phyloP scores from a whole-genome alignment of 208 protist species.

The Strigomonas galati region DNA sequence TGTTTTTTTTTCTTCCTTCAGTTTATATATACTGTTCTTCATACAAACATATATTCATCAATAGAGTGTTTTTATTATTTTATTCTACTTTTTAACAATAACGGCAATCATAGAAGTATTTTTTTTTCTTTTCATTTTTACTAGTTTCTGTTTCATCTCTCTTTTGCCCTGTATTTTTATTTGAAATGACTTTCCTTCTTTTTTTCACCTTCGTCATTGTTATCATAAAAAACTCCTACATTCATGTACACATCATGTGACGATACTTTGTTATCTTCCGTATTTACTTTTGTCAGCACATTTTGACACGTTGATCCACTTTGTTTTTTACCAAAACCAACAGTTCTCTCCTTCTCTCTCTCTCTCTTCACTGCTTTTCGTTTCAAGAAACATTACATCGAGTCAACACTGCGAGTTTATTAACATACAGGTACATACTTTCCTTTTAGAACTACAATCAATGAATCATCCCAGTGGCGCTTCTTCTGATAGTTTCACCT shows the following conservation, averaged over 20 bases:
- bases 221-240: too few relatives aligned
- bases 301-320: too few relatives aligned
- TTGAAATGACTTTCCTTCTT: constrained; percentile 12
- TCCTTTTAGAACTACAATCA: too few relatives aligned
- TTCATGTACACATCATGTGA: neutral
- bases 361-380: neutral
- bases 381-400: too few relatives aligned
- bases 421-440: neutral
- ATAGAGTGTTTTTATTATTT: neutral
- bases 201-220: constrained; percentile 12
- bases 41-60: too few relatives aligned
- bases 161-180: constrained; percentile 1
- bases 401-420: too few relatives aligned
- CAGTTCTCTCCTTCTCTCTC: too few relatives aligned
- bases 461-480: too few relatives aligned
- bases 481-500: too few relatives aligned
- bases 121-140: constrained; percentile 13
- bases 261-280: constrained; percentile 10
- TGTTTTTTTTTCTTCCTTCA: neutral
- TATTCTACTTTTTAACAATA: too few relatives aligned
- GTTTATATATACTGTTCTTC: too few relatives aligned
- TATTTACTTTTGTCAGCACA: neutral
- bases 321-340: constrained; percentile 17
- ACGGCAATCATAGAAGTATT: too few relatives aligned
- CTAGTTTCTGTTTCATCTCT: constrained; percentile 6